Base-by-base conservation (phyloP, 192 early-diverging fungal species). In the Paraglomus brasilianum region DNA sequence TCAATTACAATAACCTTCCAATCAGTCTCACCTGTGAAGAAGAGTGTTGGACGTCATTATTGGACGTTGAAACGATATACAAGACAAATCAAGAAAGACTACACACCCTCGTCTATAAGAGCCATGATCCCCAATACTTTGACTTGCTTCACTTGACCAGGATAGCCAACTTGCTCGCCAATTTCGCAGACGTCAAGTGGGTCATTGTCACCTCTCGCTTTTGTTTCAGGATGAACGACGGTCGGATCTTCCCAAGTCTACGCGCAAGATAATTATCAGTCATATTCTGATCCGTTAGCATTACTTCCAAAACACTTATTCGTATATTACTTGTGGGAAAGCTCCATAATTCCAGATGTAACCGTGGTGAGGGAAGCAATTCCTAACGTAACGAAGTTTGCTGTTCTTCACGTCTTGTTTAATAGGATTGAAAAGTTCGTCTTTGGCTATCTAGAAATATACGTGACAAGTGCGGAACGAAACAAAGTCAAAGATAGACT, bases 331-430 rank as follows among this genome's bases (percentile, higher is more conserved):
- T 75, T 96, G 95, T 40, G 97, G 97, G 75, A 99, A 86, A 69
- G 95, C 95, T 76, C 97, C 97, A 75, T 99, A 97, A 95, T 99
- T 99, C 97, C 97, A 99, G 82, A 99, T 97, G 82, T 99, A 99
- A 69, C 97, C 97, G 82, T 99, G 93, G 89, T 97, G 95, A 8
- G 97, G 97, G 91, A 97, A 99, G 80, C 91, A 91, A 89, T 99
- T 97, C 78, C 94, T 89, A 69, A 99, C 95, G 78, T 87, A 97
- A 68, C 97, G 89, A 70, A 97, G 91, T 85, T 99, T 99, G 73
- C 95, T 95, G 86, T 99, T 99, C 89, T 97, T 97, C 73, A 89
- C 85, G 75, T 99, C 97, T 82, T 99, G 97, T 85, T 94, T 91
- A 82, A 99, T 97, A 58, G 97, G 97, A 90, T 99, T 99, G 81